These are phyloP conservation scores for Aspergillus biplanus DNA, from an alignment of 495 filamentous ascomycete genomes.

Conservation along the genomic window DNA sequence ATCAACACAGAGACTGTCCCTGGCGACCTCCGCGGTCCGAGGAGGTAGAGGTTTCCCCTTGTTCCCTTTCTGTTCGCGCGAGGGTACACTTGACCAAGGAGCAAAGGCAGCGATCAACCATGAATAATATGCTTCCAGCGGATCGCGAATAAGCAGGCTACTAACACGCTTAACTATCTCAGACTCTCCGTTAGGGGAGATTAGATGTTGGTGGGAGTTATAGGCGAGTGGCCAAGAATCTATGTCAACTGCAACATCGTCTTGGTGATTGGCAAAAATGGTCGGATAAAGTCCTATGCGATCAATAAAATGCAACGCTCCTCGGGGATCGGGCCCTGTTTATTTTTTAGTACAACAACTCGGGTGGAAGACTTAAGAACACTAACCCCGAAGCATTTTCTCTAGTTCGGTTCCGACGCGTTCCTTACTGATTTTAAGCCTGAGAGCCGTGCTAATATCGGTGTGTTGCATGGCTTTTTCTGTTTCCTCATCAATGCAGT, in stretches of 20 bases:
- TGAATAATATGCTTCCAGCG: slow-evolving; percentile 65
- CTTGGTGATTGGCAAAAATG: slow-evolving; percentile 66
- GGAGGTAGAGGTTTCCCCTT: slow-evolving; percentile 53
- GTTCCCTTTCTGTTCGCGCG: slow-evolving; percentile 37
- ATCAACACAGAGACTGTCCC: slow-evolving; percentile 78
- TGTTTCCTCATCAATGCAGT: slow-evolving; percentile 69
- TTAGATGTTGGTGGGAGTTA: slow-evolving; percentile 36
- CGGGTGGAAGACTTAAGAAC: not conserved
- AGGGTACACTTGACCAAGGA: slow-evolving; percentile 71
- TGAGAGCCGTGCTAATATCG: slow-evolving; percentile 74
- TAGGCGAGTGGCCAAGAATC: slow-evolving; percentile 47
- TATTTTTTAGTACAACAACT: slow-evolving; percentile 4
- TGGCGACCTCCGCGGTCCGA: slow-evolving; percentile 59
- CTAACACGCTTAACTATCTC: slow-evolving; percentile 34
- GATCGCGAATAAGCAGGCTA: slow-evolving; percentile 57
- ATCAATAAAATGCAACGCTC: slow-evolving; percentile 73
- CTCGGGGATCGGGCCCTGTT: slow-evolving; percentile 68
- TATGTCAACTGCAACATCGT: slow-evolving; percentile 50
- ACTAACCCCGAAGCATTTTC: slow-evolving; percentile 83
- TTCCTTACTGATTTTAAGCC: slow-evolving; percentile 89
- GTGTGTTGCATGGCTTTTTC: slow-evolving; percentile 74
- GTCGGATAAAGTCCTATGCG: slow-evolving; percentile 73
- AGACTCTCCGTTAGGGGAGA: slow-evolving; percentile 24
- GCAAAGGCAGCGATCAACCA: slow-evolving; percentile 77
- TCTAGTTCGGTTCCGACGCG: slow-evolving; percentile 80